Evolutionary conservation across 805 yeast genomes (phyloP).

Genomic region (Myxozyma melibiosi): DNA sequence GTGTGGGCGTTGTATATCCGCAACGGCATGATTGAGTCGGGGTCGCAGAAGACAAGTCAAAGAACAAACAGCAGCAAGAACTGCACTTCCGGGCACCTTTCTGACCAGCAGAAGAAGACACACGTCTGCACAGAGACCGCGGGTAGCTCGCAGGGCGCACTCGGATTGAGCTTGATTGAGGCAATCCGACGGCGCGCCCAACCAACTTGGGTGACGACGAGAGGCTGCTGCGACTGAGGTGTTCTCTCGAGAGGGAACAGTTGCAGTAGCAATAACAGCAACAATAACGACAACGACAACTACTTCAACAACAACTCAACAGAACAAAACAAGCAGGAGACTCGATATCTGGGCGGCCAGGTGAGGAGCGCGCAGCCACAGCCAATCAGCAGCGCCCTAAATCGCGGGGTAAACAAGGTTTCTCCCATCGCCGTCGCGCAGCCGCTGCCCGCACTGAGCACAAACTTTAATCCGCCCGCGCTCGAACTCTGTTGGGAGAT

Average conservation of each 20-base stretch:
- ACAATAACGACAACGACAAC: too few relatives aligned
- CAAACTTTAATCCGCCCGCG: background rate
- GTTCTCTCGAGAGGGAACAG: too few relatives aligned
- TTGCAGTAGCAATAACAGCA: background rate
- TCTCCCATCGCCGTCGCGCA: too few relatives aligned
- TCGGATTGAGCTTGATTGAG: constrained; percentile 2
- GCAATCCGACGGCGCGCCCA: constrained; percentile 24
- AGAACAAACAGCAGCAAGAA: background rate
- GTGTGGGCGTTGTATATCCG: constrained; percentile 32
- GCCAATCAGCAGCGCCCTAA: background rate
- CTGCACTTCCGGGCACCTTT: background rate
- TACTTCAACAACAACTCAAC: too few relatives aligned
- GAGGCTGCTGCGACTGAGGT: too few relatives aligned
- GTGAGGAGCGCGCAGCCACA: constrained; percentile 5
- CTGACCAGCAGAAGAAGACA: constrained; percentile 3
- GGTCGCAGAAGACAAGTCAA: too few relatives aligned
- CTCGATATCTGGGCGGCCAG: too few relatives aligned
- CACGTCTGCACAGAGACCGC: background rate
- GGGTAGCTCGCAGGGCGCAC: constrained; percentile 25
- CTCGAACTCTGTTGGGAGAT: constrained; percentile 1
- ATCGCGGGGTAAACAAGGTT: background rate
- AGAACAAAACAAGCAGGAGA: too few relatives aligned
- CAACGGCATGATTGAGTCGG: constrained; percentile 16
- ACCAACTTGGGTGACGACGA: constrained; percentile 8
- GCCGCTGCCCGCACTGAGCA: background rate